Percentiles rank a stretch among this genome's conserved stretches.
These are phyloP conservation scores for Termitomyces bulborhizus DNA, from an alignment of 768 basidiomycete genomes.

Conservation along the genomic window DNA sequence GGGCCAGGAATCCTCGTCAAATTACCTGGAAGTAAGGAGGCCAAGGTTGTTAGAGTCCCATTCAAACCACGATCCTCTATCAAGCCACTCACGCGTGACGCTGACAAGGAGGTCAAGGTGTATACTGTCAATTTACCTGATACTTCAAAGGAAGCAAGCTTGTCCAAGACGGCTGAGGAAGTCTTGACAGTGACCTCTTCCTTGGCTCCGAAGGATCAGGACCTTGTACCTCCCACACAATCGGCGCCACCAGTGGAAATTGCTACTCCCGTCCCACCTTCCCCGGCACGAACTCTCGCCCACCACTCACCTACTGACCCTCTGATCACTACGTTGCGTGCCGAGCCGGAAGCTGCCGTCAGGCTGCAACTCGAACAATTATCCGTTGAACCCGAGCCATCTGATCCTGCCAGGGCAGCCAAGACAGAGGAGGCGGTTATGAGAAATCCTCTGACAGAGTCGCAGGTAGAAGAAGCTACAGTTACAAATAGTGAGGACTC, in stretches of 20 bases:
- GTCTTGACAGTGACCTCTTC: conserved; percentile 53
- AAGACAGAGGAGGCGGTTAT: conserved; percentile 45
- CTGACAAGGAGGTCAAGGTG: conserved; percentile 31
- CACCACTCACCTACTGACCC: conserved; percentile 14
- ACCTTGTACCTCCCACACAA: conserved; percentile 22
- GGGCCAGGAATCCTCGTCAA: conserved; percentile 55
- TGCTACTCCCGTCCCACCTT: conserved; percentile 3
- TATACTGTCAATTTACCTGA: conserved; percentile 54
- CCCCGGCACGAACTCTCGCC: neutral
- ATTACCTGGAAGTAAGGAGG: conserved; percentile 45
- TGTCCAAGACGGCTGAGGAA: conserved; percentile 28
- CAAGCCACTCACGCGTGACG: conserved; percentile 14
- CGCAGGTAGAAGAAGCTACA: conserved; percentile 16
- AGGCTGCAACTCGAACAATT: conserved; percentile 35
- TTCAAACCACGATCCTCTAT: conserved; percentile 15
- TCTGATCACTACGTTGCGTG: conserved; percentile 13
- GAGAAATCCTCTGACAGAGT: conserved; percentile 27
- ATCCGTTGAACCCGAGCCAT: conserved; percentile 24
- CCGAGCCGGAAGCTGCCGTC: conserved; percentile 25
- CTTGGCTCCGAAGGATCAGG: conserved; percentile 28
- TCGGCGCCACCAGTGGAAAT: conserved; percentile 10
- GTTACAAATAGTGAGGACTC: conserved; percentile 20
- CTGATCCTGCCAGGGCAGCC: conserved; percentile 30
- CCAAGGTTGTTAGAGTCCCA: conserved; percentile 36
- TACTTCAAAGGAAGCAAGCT: conserved; percentile 20